Percentiles rank a stretch among this genome's conserved stretches.
Evolutionary conservation across 108 stramenopile species (phyloP).

Genomic region (Cyclotella atomus): DNA sequence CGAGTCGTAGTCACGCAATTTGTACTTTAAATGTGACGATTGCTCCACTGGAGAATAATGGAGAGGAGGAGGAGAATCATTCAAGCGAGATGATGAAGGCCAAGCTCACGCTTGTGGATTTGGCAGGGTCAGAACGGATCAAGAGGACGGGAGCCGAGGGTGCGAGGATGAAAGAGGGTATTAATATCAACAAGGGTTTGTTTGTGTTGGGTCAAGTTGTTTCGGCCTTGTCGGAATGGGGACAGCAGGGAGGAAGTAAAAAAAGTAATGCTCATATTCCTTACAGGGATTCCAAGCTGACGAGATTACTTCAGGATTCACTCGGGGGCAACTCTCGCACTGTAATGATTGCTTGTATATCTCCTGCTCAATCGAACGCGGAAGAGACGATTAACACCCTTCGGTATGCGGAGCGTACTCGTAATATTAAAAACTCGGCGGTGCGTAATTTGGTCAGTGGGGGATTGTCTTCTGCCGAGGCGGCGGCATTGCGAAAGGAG

Average conservation of each 20-base stretch:
- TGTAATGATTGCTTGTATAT: constrained; percentile 81
- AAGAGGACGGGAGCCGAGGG: constrained; percentile 84
- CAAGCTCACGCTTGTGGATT: constrained; percentile 86
- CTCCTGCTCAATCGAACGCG: constrained; percentile 68
- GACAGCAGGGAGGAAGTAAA: constrained; percentile 19
- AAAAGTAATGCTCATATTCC: constrained; percentile 60
- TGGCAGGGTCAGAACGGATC: constrained; percentile 92
- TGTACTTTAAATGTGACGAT: constrained; percentile 83
- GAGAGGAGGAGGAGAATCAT: not conserved
- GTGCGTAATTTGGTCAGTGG: constrained; percentile 79
- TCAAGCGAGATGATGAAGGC: constrained; percentile 40
- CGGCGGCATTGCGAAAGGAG: constrained; percentile 71
- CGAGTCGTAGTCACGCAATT: constrained; percentile 92
- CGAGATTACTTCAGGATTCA: constrained; percentile 79
- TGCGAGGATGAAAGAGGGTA: constrained; percentile 91
- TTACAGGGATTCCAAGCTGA: constrained; percentile 83
- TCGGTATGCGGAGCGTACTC: constrained; percentile 88
- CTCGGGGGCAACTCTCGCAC: constrained; percentile 87
- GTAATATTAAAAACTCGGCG: constrained; percentile 85
- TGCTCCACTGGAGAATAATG: constrained; percentile 37
- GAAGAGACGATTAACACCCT: constrained; percentile 93
- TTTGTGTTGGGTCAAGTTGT: constrained; percentile 98
- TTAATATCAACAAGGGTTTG: constrained; percentile 96
- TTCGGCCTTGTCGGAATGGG: constrained; percentile 78
- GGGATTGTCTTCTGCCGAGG: constrained; percentile 69